A percentile compares a stretch with the other conserved stretches of the same genome.
Evolutionary conservation across 2,329 filamentous ascomycete genomes (phyloP).

Genomic region (Colletotrichum echinochloae): DNA sequence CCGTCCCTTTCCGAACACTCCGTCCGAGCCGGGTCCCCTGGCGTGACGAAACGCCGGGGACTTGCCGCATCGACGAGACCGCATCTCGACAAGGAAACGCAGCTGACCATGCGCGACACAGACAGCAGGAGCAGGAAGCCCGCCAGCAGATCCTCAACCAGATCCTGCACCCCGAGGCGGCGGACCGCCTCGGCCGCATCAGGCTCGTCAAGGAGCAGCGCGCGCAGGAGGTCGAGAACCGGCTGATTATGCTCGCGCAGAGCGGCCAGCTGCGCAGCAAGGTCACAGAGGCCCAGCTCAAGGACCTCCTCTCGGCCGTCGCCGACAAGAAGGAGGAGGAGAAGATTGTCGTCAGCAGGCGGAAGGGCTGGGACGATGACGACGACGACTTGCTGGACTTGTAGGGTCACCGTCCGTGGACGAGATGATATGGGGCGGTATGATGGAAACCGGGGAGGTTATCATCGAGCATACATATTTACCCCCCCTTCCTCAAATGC

Average conservation of each 20-base stretch:
- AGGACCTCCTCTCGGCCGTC: slow-evolving; percentile 88
- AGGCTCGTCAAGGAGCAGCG: slow-evolving; percentile 94
- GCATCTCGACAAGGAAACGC: slow-evolving; percentile 11
- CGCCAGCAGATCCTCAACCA: slow-evolving; percentile 84
- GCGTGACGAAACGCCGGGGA: not conserved
- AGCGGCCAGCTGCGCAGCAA: slow-evolving; percentile 87
- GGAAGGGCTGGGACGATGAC: slow-evolving; percentile 88
- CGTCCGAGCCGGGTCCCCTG: not conserved
- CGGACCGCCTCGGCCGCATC: slow-evolving; percentile 93
- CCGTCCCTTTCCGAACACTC: not conserved
- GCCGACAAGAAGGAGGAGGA: slow-evolving; percentile 83
- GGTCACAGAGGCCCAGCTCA: slow-evolving; percentile 92
- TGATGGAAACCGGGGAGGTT: not conserved
- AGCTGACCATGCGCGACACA: slow-evolving; percentile 45
- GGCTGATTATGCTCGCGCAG: slow-evolving; percentile 91
- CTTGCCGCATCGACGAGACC: not conserved
- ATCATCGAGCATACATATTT: slow-evolving; percentile 1
- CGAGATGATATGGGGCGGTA: not conserved
- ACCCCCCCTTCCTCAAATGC: not conserved
- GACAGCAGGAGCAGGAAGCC: slow-evolving; percentile 71
- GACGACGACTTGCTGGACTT: slow-evolving; percentile 81
- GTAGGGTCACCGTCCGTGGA: too few species aligned
- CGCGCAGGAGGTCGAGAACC: slow-evolving; percentile 90
- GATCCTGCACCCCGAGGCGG: slow-evolving; percentile 94
- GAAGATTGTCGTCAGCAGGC: slow-evolving; percentile 87